Percentiles rank a stretch among this genome's conserved stretches.
Evolutionary conservation across 805 yeast genomes (phyloP).

Genomic region (Pichia insulana): DNA sequence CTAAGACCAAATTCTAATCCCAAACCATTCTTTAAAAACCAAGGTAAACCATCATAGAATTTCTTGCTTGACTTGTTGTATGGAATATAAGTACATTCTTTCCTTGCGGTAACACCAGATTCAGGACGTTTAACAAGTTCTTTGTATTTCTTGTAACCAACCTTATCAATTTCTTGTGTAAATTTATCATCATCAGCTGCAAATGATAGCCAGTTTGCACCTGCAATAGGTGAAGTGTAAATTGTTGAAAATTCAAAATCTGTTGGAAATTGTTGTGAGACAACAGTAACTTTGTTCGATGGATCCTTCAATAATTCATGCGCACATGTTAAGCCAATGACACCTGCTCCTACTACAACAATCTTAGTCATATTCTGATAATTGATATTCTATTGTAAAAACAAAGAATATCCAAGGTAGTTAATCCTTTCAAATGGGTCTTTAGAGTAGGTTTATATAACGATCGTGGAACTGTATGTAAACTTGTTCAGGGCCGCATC

Average conservation of each 20-base stretch:
- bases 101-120: conserved; percentile 36
- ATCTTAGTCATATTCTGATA: conserved; percentile 17
- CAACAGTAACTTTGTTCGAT: conserved; percentile 34
- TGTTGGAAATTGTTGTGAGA: conserved; percentile 46
- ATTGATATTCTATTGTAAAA: no score
- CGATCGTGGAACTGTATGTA: no score
- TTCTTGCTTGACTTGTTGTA: conserved; percentile 13
- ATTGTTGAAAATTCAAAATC: conserved; percentile 37
- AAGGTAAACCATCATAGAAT: conserved; percentile 27
- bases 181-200: conserved; percentile 34
- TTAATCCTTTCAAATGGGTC: no score
- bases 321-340: conserved; percentile 49
- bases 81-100: conserved; percentile 15
- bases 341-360: conserved; percentile 36
- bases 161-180: conserved; percentile 34
- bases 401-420: no score
- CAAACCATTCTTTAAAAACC: conserved; percentile 32
- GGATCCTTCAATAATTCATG: conserved; percentile 28
- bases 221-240: conserved; percentile 62
- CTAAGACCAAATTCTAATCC: conserved; percentile 28
- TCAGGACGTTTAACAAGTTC: conserved; percentile 41
- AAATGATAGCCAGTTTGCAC: conserved; percentile 64
- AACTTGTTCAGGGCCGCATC: no score
- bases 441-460: no score
- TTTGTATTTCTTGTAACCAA: conserved; percentile 40